Evolutionary conservation across 2,329 filamentous ascomycete genomes (phyloP).

Genomic region (Pleoardoris graminearum): DNA sequence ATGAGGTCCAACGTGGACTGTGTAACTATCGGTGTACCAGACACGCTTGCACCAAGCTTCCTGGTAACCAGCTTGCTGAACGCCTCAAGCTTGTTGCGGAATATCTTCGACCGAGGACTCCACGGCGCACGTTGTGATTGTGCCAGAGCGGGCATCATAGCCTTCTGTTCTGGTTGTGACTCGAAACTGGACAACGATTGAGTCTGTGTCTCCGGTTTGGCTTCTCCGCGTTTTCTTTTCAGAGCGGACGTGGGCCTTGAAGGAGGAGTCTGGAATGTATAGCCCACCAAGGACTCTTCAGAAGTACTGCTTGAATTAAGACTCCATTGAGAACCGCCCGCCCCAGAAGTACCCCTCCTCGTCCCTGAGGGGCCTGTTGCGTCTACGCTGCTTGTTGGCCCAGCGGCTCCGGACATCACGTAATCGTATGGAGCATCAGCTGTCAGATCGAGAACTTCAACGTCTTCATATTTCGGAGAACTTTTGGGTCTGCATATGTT

Average conservation of each 20-base stretch:
- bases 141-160: not conserved
- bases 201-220: constrained; percentile 13
- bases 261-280: constrained; percentile 19
- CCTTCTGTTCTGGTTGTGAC: constrained; percentile 9
- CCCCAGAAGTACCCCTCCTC: not conserved
- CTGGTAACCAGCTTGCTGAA: constrained; percentile 32
- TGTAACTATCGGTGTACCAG: constrained; percentile 22
- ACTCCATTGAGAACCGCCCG: not conserved
- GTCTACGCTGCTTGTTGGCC: not conserved
- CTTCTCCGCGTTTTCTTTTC: constrained; percentile 34
- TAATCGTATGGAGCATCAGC: not conserved
- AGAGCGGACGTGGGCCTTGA: constrained; percentile 14
- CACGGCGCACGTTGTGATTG: constrained; percentile 1
- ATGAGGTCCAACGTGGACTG: constrained; percentile 28
- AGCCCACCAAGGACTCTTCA: constrained; percentile 25
- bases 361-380: no score
- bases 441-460: not conserved
- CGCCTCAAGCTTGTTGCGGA: constrained; percentile 34
- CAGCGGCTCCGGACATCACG: not conserved
- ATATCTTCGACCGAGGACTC: constrained; percentile 18
- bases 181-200: constrained; percentile 10
- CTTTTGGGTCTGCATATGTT: not conserved
- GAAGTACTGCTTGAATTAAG: not conserved
- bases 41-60: constrained; percentile 14
- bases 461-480: not conserved